These are phyloP conservation scores for Akebia trifoliata DNA, from an alignment of 164 flowering plant species.

Conservation along the genomic window DNA sequence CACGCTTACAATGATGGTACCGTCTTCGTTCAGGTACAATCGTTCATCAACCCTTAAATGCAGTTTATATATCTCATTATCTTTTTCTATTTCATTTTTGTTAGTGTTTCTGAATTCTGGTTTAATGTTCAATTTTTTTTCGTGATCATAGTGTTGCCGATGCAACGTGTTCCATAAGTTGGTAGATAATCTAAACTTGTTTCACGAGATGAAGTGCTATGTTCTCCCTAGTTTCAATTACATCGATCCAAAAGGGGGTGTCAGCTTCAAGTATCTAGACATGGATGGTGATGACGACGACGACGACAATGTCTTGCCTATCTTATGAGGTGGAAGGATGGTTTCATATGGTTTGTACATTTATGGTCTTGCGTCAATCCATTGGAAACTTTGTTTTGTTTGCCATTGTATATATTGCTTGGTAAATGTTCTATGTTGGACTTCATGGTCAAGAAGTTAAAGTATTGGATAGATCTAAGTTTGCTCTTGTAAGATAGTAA, in stretches of 20 bases:
- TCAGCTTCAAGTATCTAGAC: constrained; percentile 57
- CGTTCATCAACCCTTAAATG: no score
- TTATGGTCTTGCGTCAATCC: constrained; percentile 4
- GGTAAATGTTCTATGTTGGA: not conserved
- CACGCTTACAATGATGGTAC: constrained; percentile 97
- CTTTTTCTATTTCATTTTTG: no score
- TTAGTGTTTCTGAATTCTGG: not conserved
- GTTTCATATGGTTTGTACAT: constrained; percentile 26
- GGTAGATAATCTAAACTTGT: constrained; percentile 89
- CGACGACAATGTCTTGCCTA: constrained; percentile 41
- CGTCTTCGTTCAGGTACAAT: constrained; percentile 94
- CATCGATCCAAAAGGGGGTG: constrained; percentile 33
- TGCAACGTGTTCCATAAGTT: constrained; percentile 91
- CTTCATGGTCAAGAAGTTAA: no score
- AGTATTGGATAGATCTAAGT: no score
- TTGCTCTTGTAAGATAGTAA: no score
- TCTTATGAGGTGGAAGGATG: constrained; percentile 26
- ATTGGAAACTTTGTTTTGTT: constrained; percentile 4
- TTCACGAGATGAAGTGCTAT: constrained; percentile 88
- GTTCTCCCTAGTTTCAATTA: constrained; percentile 67
- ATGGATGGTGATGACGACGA: constrained; percentile 41
- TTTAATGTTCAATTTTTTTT: constrained; percentile 9
- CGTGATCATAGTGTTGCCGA: constrained; percentile 74
- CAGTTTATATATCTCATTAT: no score
- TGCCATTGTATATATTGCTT: constrained; percentile 19